Percentiles rank a stretch among this genome's conserved stretches.
Conservation (phyloP, 83 land plant genomes). For the Larix sibirica region DNA sequence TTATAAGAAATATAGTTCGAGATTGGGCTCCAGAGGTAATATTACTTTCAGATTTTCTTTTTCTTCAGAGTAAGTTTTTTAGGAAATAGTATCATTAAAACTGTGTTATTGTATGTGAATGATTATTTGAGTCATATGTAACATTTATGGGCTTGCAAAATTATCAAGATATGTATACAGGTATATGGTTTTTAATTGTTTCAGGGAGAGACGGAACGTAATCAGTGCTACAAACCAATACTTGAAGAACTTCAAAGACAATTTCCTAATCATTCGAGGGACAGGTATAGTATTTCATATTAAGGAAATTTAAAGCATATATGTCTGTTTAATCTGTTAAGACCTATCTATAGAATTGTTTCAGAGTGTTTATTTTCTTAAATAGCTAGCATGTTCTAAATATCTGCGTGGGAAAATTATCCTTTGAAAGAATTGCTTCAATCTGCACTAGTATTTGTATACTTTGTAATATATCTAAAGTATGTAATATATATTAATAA, state of each 20-base stretch:
- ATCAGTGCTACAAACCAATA: conserved; percentile 91
- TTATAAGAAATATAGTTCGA: conserved; percentile 91
- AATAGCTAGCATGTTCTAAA: not conserved
- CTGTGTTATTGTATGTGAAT: not conserved
- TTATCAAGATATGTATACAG: not conserved
- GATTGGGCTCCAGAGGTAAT: conserved; percentile 98
- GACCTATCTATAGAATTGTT: not conserved
- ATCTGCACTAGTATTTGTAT: too few relatives aligned
- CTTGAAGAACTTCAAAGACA: conserved; percentile 81
- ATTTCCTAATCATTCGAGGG: conserved; percentile 63
- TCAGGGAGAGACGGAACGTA: conserved; percentile 90
- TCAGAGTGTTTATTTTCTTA: not conserved
- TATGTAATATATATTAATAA: too few relatives aligned
- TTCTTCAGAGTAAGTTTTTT: not conserved
- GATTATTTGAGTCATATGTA: not conserved
- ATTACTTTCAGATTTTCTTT: not conserved
- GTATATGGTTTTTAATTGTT: not conserved
- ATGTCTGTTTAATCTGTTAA: too few relatives aligned
- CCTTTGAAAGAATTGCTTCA: not conserved
- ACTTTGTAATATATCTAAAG: too few relatives aligned
- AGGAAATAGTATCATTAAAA: not conserved
- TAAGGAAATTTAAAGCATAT: not conserved
- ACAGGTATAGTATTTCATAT: conserved; percentile 48
- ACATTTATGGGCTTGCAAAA: not conserved
- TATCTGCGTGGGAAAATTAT: not conserved